Conservation (phyloP, 2,329 filamentous ascomycete genomes). For the Aureobasidium uvarum region DNA sequence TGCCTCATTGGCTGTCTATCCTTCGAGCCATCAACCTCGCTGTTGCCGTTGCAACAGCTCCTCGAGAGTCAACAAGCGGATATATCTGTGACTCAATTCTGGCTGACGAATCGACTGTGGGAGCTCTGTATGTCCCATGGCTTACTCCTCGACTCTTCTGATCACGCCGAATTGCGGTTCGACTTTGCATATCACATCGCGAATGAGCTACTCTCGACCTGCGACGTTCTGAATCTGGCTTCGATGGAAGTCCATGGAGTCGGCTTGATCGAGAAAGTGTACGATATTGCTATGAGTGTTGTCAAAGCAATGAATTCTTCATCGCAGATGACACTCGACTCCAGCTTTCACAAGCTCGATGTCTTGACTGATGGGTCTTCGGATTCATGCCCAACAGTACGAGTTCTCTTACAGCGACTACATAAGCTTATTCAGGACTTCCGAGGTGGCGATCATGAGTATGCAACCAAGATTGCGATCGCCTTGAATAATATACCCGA, state of each 20-base stretch:
- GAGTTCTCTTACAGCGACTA: background rate
- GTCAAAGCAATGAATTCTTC: slow-evolving; percentile 32
- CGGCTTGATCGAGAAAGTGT: slow-evolving; percentile 44
- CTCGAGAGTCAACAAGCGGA: slow-evolving; percentile 46
- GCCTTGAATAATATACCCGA: background rate
- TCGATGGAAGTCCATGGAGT: slow-evolving; percentile 48
- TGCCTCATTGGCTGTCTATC: slow-evolving; percentile 41
- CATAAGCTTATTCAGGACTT: background rate
- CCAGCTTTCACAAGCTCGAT: background rate
- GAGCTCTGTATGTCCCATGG: slow-evolving; percentile 44
- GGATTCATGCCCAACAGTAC: background rate
- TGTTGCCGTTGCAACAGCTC: slow-evolving; percentile 31
- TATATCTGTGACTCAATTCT: slow-evolving; percentile 46
- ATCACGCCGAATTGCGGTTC: slow-evolving; percentile 41
- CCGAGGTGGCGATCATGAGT: slow-evolving; percentile 3
- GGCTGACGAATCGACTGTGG: slow-evolving; percentile 47
- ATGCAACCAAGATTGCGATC: background rate
- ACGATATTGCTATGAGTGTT: slow-evolving; percentile 39
- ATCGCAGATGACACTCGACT: slow-evolving; percentile 28
- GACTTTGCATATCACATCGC: slow-evolving; percentile 37
- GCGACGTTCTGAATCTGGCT: slow-evolving; percentile 29
- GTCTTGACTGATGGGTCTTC: background rate
- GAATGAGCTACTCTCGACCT: background rate
- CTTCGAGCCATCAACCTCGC: slow-evolving; percentile 40
- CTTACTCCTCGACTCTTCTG: slow-evolving; percentile 39